A percentile compares a stretch with the other conserved stretches of the same genome.
phyloP scores from a whole-genome alignment of 371 early-diverging fungal species.

The Saksenaea vasiformis region DNA sequence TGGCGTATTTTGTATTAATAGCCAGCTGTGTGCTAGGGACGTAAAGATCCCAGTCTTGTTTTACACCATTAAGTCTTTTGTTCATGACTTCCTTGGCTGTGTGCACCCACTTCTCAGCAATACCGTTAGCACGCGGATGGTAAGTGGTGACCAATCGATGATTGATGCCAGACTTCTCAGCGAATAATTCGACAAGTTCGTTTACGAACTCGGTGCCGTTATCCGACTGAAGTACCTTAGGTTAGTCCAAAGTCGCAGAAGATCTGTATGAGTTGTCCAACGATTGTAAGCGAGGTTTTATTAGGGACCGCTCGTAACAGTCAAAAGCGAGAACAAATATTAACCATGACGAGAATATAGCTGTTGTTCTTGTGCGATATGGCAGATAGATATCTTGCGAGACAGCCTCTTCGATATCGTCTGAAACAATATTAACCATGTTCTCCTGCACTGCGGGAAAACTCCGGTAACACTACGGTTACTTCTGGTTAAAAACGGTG shows the following conservation, averaged over 20 bases:
- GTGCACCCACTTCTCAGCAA: constrained; percentile 22
- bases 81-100: constrained; percentile 7
- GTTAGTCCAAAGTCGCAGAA: constrained; percentile 28
- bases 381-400: constrained; percentile 14
- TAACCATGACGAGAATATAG: too few species aligned
- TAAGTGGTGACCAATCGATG: constrained; percentile 19
- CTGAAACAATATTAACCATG: too few species aligned
- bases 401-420: too few species aligned
- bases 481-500: too few species aligned
- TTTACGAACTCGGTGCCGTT: too few species aligned
- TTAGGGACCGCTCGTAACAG: constrained; percentile 18
- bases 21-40: constrained; percentile 22
- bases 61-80: constrained; percentile 13
- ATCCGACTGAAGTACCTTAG: constrained; percentile 19
- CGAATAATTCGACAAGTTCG: constrained; percentile 20
- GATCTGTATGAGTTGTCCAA: constrained; percentile 6
- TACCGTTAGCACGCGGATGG: constrained; percentile 27
- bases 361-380: constrained; percentile 10
- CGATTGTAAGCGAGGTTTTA: constrained; percentile 17
- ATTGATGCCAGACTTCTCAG: constrained; percentile 18
- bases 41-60: constrained; percentile 22
- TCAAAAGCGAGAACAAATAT: constrained; percentile 20
- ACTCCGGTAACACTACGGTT: too few species aligned
- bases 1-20: constrained; percentile 1
- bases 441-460: too few species aligned